These are phyloP conservation scores for Epichloe coenophiala DNA, from an alignment of 2,329 filamentous ascomycete genomes.

Conservation along the genomic window DNA sequence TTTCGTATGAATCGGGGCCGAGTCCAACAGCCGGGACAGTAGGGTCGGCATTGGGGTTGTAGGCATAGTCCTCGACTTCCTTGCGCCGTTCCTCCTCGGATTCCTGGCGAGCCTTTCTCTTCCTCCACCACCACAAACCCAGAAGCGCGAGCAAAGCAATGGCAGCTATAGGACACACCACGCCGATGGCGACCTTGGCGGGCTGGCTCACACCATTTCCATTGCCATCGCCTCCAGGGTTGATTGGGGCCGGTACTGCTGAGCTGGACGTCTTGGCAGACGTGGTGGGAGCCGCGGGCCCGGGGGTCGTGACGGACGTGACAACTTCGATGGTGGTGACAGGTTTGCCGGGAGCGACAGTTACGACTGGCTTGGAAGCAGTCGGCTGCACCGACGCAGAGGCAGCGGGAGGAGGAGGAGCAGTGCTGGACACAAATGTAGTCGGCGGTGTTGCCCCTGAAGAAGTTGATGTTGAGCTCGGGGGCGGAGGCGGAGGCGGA, in stretches of 20 bases:
- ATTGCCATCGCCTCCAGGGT: constrained; percentile 14
- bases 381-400: constrained; percentile 8
- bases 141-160: constrained; percentile 69
- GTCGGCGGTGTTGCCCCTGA: constrained; percentile 4
- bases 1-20: constrained; percentile 47
- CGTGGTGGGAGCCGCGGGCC: constrained; percentile 4
- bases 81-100: constrained; percentile 82
- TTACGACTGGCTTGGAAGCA: constrained; percentile 11
- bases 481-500: too few relatives aligned
- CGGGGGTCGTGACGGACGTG: constrained; percentile 12
- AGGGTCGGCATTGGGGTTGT: constrained; percentile 94
- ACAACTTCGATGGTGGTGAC: constrained; percentile 12
- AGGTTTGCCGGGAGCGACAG: constrained; percentile 11
- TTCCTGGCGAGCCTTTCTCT: constrained; percentile 70
- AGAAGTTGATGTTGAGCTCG: neutral
- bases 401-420: constrained; percentile 4
- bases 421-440: constrained; percentile 3
- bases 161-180: constrained; percentile 82
- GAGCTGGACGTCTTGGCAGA: constrained; percentile 8
- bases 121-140: constrained; percentile 76
- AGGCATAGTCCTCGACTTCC: constrained; percentile 94
- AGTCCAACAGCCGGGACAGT: constrained; percentile 45
- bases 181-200: constrained; percentile 78
- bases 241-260: constrained; percentile 16
- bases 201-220: constrained; percentile 40